These are phyloP conservation scores for Talaromyces sp. DNA, from an alignment of 2,329 filamentous ascomycete species.

Conservation along the genomic window DNA sequence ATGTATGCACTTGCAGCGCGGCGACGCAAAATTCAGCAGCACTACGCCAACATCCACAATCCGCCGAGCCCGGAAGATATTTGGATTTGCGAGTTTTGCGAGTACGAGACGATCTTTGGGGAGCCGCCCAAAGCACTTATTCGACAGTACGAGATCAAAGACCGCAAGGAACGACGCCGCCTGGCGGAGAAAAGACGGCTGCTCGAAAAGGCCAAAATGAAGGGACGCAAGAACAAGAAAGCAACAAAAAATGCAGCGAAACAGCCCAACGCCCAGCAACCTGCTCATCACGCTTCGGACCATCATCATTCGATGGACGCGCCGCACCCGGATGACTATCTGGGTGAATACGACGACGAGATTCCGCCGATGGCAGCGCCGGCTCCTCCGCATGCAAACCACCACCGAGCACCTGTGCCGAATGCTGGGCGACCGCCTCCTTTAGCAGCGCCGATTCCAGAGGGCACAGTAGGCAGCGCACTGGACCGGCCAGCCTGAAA, in stretches of 20 bases:
- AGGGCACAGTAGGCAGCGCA: slow-evolving; percentile 4
- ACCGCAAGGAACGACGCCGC: slow-evolving; percentile 75
- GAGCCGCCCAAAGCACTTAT: slow-evolving; percentile 77
- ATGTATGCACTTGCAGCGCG: slow-evolving; percentile 71
- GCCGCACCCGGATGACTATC: slow-evolving; percentile 46
- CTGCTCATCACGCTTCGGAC: slow-evolving; percentile 31
- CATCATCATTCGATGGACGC: slow-evolving; percentile 35
- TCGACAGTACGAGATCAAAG: slow-evolving; percentile 89
- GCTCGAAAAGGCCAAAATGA: slow-evolving; percentile 90
- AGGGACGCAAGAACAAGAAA: slow-evolving; percentile 86
- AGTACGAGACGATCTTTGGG: slow-evolving; percentile 96
- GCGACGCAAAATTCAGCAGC: slow-evolving; percentile 70
- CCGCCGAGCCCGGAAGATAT: slow-evolving; percentile 67
- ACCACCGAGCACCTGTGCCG: neutral
- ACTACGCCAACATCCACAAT: slow-evolving; percentile 70
- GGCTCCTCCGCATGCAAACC: slow-evolving; percentile 57
- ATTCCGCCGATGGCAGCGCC: slow-evolving; percentile 33
- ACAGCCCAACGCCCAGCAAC: slow-evolving; percentile 28
- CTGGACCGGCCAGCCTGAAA: slow-evolving; percentile 27
- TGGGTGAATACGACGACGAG: slow-evolving; percentile 49
- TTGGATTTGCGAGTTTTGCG: slow-evolving; percentile 98
- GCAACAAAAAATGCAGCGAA: slow-evolving; percentile 61
- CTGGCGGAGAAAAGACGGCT: slow-evolving; percentile 80
- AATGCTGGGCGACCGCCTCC: slow-evolving; percentile 6
- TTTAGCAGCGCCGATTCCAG: slow-evolving; percentile 1